phyloP scores from a whole-genome alignment of 768 basidiomycete genomes.

The Termitomyces sp. region DNA sequence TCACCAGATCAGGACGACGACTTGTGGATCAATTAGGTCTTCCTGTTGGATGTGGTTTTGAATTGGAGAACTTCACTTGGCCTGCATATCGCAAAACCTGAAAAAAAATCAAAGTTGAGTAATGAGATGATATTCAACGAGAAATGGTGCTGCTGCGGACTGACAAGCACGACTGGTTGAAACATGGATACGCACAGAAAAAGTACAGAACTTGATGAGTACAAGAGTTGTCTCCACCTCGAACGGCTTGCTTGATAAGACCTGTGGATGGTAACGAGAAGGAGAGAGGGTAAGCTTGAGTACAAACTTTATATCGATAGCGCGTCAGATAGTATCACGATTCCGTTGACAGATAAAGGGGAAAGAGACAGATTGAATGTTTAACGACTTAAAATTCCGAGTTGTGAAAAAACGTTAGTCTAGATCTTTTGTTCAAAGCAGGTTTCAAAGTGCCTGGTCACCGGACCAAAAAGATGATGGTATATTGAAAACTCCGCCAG shows the following conservation, averaged over 20 bases:
- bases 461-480: conserved; percentile 4
- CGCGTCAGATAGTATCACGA: background rate
- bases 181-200: background rate
- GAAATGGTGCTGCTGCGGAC: background rate
- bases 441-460: background rate
- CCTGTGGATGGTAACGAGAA: no score
- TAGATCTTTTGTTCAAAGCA: background rate
- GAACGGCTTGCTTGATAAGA: background rate
- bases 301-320: background rate
- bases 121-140: background rate
- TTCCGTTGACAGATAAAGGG: background rate
- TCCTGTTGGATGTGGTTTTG: no score
- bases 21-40: no score
- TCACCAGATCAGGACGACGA: no score
- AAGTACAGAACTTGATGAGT: background rate
- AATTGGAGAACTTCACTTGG: conserved; percentile 4
- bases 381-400: no score
- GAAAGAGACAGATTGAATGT: no score
- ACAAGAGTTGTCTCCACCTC: background rate
- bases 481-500: conserved; percentile 5
- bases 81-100: conserved; percentile 15
- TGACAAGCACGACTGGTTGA: background rate
- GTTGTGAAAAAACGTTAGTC: no score
- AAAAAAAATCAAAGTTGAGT: background rate
- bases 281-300: no score